Conservation (phyloP, 2,329 filamentous ascomycete genomes). For the Xylariaceae sp. region DNA sequence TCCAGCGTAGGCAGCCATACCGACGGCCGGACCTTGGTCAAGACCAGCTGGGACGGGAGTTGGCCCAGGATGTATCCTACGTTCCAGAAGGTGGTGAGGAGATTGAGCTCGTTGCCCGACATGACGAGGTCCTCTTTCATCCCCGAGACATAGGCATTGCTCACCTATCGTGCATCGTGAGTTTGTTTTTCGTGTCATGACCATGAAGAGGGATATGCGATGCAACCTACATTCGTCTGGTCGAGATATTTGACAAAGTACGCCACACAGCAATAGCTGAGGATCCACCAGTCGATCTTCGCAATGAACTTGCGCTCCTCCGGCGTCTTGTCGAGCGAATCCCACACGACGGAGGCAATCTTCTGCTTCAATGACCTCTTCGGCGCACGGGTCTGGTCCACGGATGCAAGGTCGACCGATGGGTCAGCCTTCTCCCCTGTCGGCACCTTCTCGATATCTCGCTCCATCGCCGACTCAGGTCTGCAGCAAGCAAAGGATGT, state of each 20-base stretch:
- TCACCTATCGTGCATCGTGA: background rate
- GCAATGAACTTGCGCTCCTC: conserved; percentile 28
- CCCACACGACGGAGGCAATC: conserved; percentile 23
- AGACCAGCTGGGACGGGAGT: conserved; percentile 32
- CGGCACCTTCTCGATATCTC: background rate
- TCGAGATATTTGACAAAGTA: conserved; percentile 37
- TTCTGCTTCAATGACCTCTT: conserved; percentile 2
- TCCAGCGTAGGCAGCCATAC: conserved; percentile 39
- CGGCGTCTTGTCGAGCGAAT: conserved; percentile 29
- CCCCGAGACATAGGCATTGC: conserved; percentile 21
- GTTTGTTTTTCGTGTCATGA: background rate
- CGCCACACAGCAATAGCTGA: conserved; percentile 32
- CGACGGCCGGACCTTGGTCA: conserved; percentile 37
- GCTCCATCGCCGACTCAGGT: background rate
- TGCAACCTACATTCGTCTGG: conserved; percentile 24
- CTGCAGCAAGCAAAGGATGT: too few relatives aligned
- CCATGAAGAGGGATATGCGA: too few relatives aligned
- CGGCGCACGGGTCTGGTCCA: background rate
- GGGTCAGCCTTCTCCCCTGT: background rate
- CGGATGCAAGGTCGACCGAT: background rate
- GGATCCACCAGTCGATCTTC: conserved; percentile 32
- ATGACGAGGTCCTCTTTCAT: conserved; percentile 16
- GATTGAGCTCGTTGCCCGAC: conserved; percentile 25
- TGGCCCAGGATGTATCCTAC: conserved; percentile 36
- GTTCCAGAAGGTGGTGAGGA: conserved; percentile 31